phyloP scores from a whole-genome alignment of 148 eudicot genomes.

The Spergularia bocconei region DNA sequence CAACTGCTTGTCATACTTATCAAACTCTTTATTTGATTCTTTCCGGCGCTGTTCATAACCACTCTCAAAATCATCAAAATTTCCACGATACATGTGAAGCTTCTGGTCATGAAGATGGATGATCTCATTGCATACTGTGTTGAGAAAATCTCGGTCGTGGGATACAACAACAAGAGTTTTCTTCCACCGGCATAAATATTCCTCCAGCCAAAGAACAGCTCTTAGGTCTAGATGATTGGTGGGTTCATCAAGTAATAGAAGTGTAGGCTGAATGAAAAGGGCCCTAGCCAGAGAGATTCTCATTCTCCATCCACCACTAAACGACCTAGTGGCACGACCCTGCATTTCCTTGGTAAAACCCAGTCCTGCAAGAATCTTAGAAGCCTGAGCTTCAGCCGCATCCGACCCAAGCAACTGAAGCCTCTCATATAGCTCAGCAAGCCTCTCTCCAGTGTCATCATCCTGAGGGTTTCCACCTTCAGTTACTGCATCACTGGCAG shows the following conservation, averaged over 20 bases:
- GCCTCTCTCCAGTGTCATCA: constrained; percentile 51
- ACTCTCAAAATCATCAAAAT: constrained; percentile 62
- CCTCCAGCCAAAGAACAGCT: constrained; percentile 73
- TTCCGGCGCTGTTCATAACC: constrained; percentile 72
- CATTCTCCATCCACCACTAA: constrained; percentile 85
- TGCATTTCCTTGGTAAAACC: constrained; percentile 74
- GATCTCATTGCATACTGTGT: constrained; percentile 60
- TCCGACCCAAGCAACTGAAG: constrained; percentile 61
- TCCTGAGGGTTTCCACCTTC: constrained; percentile 24
- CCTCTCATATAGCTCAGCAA: constrained; percentile 59
- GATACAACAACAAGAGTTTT: constrained; percentile 71
- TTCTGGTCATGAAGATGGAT: constrained; percentile 74
- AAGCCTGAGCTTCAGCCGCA: constrained; percentile 76
- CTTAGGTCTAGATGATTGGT: constrained; percentile 75
- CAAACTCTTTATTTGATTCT: constrained; percentile 59
- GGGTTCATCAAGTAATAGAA: constrained; percentile 66
- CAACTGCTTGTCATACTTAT: constrained; percentile 49
- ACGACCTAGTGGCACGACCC: constrained; percentile 52
- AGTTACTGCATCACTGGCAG: constrained; percentile 24
- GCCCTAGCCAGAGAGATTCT: constrained; percentile 68
- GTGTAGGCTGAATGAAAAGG: constrained; percentile 67
- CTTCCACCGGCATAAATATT: constrained; percentile 72
- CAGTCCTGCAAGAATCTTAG: constrained; percentile 67
- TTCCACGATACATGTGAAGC: constrained; percentile 64
- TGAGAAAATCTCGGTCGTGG: constrained; percentile 71